Evolutionary conservation across 306 rosid genomes (phyloP).

Genomic region (Cercis canadensis): DNA sequence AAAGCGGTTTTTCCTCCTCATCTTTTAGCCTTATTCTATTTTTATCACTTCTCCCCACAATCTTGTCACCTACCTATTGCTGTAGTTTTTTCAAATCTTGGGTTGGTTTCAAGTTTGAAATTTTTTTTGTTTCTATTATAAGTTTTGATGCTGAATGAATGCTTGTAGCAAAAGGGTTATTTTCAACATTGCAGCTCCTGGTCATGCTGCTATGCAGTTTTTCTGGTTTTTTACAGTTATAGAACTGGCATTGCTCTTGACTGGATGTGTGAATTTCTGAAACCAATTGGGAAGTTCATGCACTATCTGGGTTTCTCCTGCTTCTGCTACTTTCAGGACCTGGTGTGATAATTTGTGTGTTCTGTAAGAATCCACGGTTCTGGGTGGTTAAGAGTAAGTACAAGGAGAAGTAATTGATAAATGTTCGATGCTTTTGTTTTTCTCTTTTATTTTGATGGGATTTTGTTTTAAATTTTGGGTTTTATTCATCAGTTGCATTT

Average conservation of each 20-base stretch:
- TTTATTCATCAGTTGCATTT: slow-evolving; percentile 31
- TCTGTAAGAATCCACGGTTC: slow-evolving; percentile 25
- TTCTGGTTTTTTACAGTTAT: slow-evolving; percentile 31
- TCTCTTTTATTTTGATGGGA: slow-evolving; percentile 18
- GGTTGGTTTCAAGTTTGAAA: slow-evolving; percentile 35
- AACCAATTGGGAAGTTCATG: slow-evolving; percentile 31
- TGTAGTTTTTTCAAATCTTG: slow-evolving; percentile 32
- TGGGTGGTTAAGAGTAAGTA: slow-evolving; percentile 39
- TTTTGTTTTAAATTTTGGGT: slow-evolving; percentile 38
- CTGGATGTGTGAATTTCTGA: slow-evolving; percentile 39
- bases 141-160: slow-evolving; percentile 37
- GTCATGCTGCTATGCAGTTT: slow-evolving; percentile 9
- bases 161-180: slow-evolving; percentile 40
- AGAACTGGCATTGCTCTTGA: slow-evolving; percentile 38
- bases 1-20: slow-evolving; percentile 41
- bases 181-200: slow-evolving; percentile 33
- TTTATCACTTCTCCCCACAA: slow-evolving; percentile 33
- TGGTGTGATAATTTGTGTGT: slow-evolving; percentile 23
- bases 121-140: slow-evolving; percentile 37
- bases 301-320: slow-evolving; percentile 26
- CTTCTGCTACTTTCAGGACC: slow-evolving; percentile 24
- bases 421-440: slow-evolving; percentile 4
- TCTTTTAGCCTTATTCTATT: slow-evolving; percentile 16
- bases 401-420: slow-evolving; percentile 22
- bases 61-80: slow-evolving; percentile 36